Base-by-base conservation (phyloP, 108 stramenopile species). In the Licmophora abbreviata region DNA sequence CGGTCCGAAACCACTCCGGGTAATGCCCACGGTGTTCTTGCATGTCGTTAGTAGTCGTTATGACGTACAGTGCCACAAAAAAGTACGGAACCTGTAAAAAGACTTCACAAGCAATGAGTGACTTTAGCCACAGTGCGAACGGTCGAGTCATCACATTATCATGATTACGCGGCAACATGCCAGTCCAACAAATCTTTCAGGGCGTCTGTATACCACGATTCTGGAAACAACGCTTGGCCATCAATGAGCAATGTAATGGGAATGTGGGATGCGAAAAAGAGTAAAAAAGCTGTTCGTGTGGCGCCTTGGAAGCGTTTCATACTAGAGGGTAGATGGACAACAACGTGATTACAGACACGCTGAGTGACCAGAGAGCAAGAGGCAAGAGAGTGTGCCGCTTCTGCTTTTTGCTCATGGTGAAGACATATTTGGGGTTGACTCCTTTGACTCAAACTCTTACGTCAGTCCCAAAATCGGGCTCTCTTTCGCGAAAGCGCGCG, bases 11-110 rank as follows among this genome's bases (percentile, higher is more conserved):
- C 72, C 61, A 51, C 52, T 61, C 27, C 10, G 69, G 43, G 57
- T 73, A 57, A 23, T 22, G 3, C 36, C 4, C 4, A 12, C 22
- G 47, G 14, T 50, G 36, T 5, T 44, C 25, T 23, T 29, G 41
- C 18, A 4, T 18, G 31, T 40, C 48, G 6, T 40, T 11, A 44
- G 34, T 51, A 23, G 55, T 21, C 21, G 51, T 38, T 25, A 89
- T 23, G n/a, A 50, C 49, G 38, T 67, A 57, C 1, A 75, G 50
- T 0, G 85, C 87, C 36, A 81, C 44, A 14, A 87, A 52, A 54
- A 93, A 93, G 71, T 85, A 93, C 11, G 92, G 87, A 4, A 88
- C 35, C 50, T 93, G 91, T 18, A 88, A 74, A 14, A 84, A 27
- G 7, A 85, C 42, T 48, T 93, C 91, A 29, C 73, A 48, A 15